Evolutionary conservation across 306 rosid species (phyloP), one percentile per base, ranked within the genome.

Genomic region (Citrullus amarus): DNA sequence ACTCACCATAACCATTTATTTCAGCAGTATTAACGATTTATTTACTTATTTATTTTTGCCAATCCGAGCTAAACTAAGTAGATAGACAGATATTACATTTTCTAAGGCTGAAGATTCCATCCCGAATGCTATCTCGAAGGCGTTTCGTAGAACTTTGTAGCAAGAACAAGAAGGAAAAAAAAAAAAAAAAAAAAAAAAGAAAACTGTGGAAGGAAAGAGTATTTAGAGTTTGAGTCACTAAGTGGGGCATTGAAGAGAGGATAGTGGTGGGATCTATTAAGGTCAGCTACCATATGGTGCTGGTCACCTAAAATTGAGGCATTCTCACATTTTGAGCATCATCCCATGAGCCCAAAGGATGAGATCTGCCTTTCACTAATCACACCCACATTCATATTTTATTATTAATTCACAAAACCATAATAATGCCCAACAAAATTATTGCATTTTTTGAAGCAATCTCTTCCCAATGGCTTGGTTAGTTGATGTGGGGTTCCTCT

Each of bases 401-500:
- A 70, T 70, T 7, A n/a, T n/a, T 48, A 20, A 61, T 9, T 46
- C 56, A 46, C 44, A 79, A 39, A 25, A 48, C 32, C 14, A 39
- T 53, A 43, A 68, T 69, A 16, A 38, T 46, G 12, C 78, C 22
- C 54, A 69, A 30, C 32, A 72, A 16, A 78, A 78, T 78, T 14
- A 78, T 79, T 77, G 77, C 46, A 41, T 81, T 55, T 18, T 62
- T 55, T 79, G 57, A 81, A 73, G 53, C 66, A 0, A 43, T 75
- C 60, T 60, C 25, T 78, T 69, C 71, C 32, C 60, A 83, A 54
- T 71, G 70, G 76, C 34, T n/a, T 13, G 58, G 53, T 79, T 73
- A 34, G 50, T 79, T 61, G 72, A 54, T 46, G 84, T 79, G 83
- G 87, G 87, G 83, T 76, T 75, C 44, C 53, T 81, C 0, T 78